Evolutionary conservation across 2,329 filamentous ascomycete genomes (phyloP).

Genomic region (Beauveria scarabaeidicola): DNA sequence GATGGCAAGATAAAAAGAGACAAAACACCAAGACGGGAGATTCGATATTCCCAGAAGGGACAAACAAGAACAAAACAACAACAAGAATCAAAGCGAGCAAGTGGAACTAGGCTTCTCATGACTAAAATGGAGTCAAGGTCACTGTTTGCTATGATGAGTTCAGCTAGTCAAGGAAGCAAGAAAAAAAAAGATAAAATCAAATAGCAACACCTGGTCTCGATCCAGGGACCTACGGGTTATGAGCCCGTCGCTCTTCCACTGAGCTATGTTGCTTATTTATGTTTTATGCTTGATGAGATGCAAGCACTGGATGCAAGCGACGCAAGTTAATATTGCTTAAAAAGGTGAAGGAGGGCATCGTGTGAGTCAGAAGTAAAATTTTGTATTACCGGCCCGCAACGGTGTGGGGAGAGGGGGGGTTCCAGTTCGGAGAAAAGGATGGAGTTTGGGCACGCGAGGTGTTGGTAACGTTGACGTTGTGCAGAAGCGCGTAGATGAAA

Average conservation of each 20-base stretch:
- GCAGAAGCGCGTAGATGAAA: too few species aligned
- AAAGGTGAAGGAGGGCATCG: too few species aligned
- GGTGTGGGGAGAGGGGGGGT: too few species aligned
- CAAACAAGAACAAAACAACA: background rate
- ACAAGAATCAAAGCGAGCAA: background rate
- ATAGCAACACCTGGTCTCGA: slow-evolving; percentile 13
- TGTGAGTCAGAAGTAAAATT: too few species aligned
- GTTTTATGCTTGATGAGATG: background rate
- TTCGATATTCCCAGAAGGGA: background rate
- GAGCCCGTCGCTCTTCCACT: slow-evolving; percentile 12
- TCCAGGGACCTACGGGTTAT: slow-evolving; percentile 12
- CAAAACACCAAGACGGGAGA: background rate
- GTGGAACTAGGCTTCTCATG: background rate
- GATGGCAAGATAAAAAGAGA: background rate
- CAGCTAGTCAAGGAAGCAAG: background rate
- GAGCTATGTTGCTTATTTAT: slow-evolving; percentile 12
- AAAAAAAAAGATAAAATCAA: background rate
- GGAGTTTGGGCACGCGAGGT: too few species aligned
- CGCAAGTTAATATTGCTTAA: too few species aligned
- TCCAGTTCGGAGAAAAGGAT: too few species aligned
- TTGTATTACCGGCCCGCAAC: too few species aligned
- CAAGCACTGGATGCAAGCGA: background rate
- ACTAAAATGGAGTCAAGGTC: background rate
- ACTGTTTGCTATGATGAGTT: background rate
- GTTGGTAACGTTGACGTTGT: too few species aligned